Evolutionary conservation across 139 green algal species (phyloP), one percentile per base, ranked within the genome.

Genomic region (Nannochloris sp.): DNA sequence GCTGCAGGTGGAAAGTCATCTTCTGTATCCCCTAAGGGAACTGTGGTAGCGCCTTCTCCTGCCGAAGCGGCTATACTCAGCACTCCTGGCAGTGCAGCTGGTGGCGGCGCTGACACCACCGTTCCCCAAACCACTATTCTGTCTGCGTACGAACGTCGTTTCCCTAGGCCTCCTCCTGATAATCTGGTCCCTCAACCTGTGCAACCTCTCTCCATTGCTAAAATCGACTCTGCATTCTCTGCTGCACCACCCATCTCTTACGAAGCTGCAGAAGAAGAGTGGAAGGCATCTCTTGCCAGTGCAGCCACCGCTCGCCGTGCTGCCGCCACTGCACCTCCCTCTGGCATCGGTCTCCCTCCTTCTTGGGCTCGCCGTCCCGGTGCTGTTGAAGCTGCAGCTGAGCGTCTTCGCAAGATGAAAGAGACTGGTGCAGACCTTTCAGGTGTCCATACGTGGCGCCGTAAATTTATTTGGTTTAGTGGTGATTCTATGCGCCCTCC

Each of bases 401-500:
- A 15, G 8, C 51, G 35, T 37, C 44, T 66, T 62, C 46, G 25
- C 19, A 13, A 32, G 15, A 25, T 67, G 31, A 51, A 51, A 54
- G 34, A 38, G 27, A 33, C 32, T 25, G 67, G 44, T 58, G 47
- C 29, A 5, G 56, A 75, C 32, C 8, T 14, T 19, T 27, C 46
- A 4, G n/a, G 25, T 25, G 39, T 83, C 35, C 63, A 47, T 35
- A 77, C 64, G n/a, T 85, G 75, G 68, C 79, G 83, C 34, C 74
- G 79, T 30, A 89, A 89, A 78, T 59, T 83, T 19, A 33, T 85
- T 7, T 83, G 60, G 68, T 70, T 72, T 38, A 25, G 39, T 2
- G 63, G 29, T 32, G 62, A 75, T 56, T 74, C 47, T 1, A 46
- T 54, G 64, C 61, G 84, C 29, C 84, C 84, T n/a, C 44, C 84